Percentiles rank a stretch among this genome's conserved stretches.
These are phyloP conservation scores for Posidonia australis DNA, from an alignment of 106 monocot genomes.

Conservation along the genomic window DNA sequence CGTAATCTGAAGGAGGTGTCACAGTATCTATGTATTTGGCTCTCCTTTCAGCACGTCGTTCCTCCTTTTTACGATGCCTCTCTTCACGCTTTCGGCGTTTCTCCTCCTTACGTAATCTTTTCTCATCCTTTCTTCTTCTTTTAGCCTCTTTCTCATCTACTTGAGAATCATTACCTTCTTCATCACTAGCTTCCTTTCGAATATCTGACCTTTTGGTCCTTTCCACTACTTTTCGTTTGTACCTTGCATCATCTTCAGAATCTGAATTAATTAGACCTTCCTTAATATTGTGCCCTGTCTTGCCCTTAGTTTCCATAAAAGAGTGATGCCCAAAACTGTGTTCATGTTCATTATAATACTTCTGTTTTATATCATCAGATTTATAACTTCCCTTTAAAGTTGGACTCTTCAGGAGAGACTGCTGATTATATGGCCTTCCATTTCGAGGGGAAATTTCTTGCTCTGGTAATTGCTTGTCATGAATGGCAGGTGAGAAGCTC, in stretches of 20 bases:
- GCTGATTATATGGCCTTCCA: conserved; percentile 8
- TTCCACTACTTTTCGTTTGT: conserved; percentile 11
- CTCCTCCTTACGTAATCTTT: conserved; percentile 60
- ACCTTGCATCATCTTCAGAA: conserved; percentile 24
- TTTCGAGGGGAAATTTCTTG: conserved; percentile 12
- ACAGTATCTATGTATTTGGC: conserved; percentile 29
- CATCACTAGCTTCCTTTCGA: conserved; percentile 29
- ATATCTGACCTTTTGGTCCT: conserved; percentile 45
- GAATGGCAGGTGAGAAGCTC: conserved; percentile 7
- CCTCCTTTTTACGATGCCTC: conserved; percentile 48
- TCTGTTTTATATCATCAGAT: conserved; percentile 1
- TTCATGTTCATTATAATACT: conserved; percentile 5
- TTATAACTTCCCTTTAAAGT: conserved; percentile 1
- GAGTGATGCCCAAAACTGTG: conserved; percentile 12
- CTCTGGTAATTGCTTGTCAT: conserved; percentile 2
- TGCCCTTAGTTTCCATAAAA: conserved; percentile 17
- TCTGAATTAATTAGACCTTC: conserved; percentile 20
- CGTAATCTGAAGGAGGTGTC: conserved; percentile 31
- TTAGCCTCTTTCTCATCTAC: conserved; percentile 43
- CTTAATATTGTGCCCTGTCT: conserved; percentile 2
- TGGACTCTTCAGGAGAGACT: conserved; percentile 3
- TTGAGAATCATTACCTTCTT: conserved; percentile 43
- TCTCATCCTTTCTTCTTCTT: conserved; percentile 70
- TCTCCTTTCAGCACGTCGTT: conserved; percentile 58
- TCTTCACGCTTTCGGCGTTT: conserved; percentile 69